Base-by-base conservation (phyloP, 2,329 filamentous ascomycete genomes). In the Colletotrichum sublineola region DNA sequence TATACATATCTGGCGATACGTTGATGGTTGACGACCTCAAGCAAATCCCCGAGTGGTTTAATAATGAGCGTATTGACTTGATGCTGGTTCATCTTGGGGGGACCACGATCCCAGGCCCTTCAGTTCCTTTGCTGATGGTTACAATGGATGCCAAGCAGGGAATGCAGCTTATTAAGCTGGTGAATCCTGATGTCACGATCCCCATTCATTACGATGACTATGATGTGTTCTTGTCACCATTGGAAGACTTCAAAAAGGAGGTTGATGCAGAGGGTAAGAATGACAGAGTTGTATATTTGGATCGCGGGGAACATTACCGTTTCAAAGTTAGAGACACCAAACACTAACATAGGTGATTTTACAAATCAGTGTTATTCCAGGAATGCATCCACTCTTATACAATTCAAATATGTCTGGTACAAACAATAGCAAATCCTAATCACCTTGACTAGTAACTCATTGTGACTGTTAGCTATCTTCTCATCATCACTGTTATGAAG, bases 1-100 rank as follows among this genome's bases (percentile, higher is more conserved):
- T 92, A 76, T 92, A 92, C 79, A 92, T 92, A 71, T 89, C 89
- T 0, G 90, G 90, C 29, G 90, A 93, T 77, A 92, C 90, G 2
- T 82, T 92, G 9, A 83, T 91, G 77, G 85, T 90, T 31, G 86
- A 90, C 74, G 90, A 92, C 62, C 84, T 93, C 1, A 85, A 87
- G 60, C 84, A 89, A 72, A 92, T 93, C 50, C 87, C 88, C 0
- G 78, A 87, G 73, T 83, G 86, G 60, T 89, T 91, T 74, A 80
- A 82, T 24, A 83, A 83, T 3, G 81, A 88, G 61, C 84, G 84
- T 44, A 88, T 93, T 67, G 90, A 93, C 76, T 80, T 92, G 65
- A 92, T 93, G 90, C 83, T 93, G 15, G 84, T 90, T 1, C 91
- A 93, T 73, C 80, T 93, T 0, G 90, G 90, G 29, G 90, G 90